Base-by-base conservation (phyloP, 2,329 filamentous ascomycete genomes). In the Simplicillium aogashimaense region DNA sequence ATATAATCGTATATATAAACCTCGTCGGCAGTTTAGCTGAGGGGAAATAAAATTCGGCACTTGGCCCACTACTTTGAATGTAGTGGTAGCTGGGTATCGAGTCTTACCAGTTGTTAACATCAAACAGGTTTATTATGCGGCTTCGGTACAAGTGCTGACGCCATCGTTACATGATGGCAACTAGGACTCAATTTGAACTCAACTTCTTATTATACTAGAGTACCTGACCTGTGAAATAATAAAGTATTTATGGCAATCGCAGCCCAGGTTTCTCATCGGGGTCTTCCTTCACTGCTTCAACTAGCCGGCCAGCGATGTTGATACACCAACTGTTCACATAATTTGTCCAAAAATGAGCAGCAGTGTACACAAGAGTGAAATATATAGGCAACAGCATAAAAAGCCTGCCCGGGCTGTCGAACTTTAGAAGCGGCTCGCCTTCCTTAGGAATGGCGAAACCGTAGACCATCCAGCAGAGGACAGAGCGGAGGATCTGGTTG, bases 391-490 rank as follows among this genome's bases (percentile, higher is more conserved):
- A 43, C 36, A 58, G 55, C 7, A 66, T 49, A 20, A 59, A 46
- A 47, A 54, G 42, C 38, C 50, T 44, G 31, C 57, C 53, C 25
- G 67, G 60, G 45, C 64, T 59, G 35, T 58, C 50, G 31, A 66
- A 52, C 8, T 18, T 20, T 14, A 61, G 57, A 7, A 58, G 57
- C 5, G 58, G 52, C 31, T 46, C 48, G 15, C 58, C 54, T 42
- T 63, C 53, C 9, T 58, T 57, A 11, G 64, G 60, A 2, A 58
- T 49, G 36, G 50, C 50, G 35, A 69, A 55, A 13, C 71, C 65
- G 44, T 70, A 81, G 11, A 78, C 58, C 62, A 81, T 67, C 72
- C 75, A 81, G 18, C 72, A 70, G 12, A 81, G 61, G 7, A 79
- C 55, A 17, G 69, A 72, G 42, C 77, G 71, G 48, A 81, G 68